phyloP scores from a whole-genome alignment of 306 rosid species.

The Pueraria montana region DNA sequence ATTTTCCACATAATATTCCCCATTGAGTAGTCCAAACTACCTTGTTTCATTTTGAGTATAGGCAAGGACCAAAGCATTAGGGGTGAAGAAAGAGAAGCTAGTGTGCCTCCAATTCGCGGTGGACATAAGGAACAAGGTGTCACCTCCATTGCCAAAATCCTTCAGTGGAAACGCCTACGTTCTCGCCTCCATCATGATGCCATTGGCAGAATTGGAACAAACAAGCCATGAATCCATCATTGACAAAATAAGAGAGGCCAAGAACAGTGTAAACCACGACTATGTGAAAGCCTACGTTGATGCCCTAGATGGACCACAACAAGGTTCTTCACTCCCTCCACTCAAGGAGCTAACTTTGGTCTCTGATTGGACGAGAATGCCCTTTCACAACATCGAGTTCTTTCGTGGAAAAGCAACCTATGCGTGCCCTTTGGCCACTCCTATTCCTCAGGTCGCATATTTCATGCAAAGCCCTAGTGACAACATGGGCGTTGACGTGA shows the following conservation, averaged over 20 bases:
- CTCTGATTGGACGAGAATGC: conserved; percentile 88
- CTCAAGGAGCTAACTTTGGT: conserved; percentile 74
- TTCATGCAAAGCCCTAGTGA: conserved; percentile 72
- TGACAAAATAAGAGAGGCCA: conserved; percentile 67
- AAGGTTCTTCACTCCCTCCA: conserved; percentile 65
- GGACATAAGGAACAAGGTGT: conserved; percentile 67
- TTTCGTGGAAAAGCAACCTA: conserved; percentile 60
- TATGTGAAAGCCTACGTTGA: conserved; percentile 67
- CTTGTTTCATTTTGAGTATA: conserved; percentile 8
- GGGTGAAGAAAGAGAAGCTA: conserved; percentile 58
- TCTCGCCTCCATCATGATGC: conserved; percentile 72
- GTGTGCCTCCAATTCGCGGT: conserved; percentile 80
- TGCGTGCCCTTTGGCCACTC: conserved; percentile 71
- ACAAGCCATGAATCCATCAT: conserved; percentile 54
- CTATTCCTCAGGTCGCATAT: conserved; percentile 67
- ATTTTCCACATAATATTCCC: too few relatives aligned
- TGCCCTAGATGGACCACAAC: conserved; percentile 60
- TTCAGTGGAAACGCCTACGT: conserved; percentile 86
- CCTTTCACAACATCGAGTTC: conserved; percentile 71
- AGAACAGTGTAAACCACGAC: conserved; percentile 58
- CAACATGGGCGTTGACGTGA: conserved; percentile 56
- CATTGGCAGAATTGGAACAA: conserved; percentile 57
- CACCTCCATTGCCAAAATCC: conserved; percentile 64
- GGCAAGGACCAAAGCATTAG: conserved; percentile 73
- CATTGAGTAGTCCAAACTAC: not conserved